Evolutionary conservation across 768 basidiomycete genomes (phyloP).

Genomic region (Suillus paluster): DNA sequence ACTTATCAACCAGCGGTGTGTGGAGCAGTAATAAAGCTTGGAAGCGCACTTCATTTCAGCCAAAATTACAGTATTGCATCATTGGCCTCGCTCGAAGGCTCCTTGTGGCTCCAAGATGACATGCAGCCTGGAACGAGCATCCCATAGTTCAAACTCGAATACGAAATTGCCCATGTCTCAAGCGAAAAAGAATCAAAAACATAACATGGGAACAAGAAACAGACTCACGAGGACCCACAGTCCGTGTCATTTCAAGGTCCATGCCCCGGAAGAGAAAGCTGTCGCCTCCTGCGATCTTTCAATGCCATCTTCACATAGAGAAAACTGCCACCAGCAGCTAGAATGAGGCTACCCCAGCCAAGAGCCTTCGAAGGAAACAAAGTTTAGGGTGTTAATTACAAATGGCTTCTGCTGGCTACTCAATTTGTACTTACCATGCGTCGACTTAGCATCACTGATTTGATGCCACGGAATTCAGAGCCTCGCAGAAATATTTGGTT

Average conservation of each 20-base stretch:
- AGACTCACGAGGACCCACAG: constrained; percentile 12
- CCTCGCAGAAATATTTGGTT: background rate
- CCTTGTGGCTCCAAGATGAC: background rate
- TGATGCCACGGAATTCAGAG: constrained; percentile 1
- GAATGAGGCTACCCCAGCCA: constrained; percentile 32
- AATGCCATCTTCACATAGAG: constrained; percentile 35
- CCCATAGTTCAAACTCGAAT: background rate
- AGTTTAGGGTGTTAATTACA: background rate
- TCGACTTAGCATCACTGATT: constrained; percentile 3
- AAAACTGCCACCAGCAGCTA: constrained; percentile 33
- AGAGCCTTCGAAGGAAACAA: constrained; percentile 17
- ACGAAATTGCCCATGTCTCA: background rate
- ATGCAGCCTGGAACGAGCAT: background rate
- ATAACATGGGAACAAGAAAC: background rate
- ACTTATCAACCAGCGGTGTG: background rate
- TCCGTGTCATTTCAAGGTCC: constrained; percentile 18
- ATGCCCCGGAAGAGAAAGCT: background rate
- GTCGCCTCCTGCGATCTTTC: constrained; percentile 28
- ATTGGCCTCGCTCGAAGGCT: background rate
- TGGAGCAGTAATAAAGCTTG: background rate
- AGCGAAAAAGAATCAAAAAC: constrained; percentile 12
- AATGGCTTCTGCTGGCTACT: background rate
- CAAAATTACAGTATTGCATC: constrained; percentile 2
- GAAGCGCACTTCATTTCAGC: background rate
- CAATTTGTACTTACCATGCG: constrained; percentile 1